phyloP scores from a whole-genome alignment of 306 rosid species.

The Lablab purpureus region DNA sequence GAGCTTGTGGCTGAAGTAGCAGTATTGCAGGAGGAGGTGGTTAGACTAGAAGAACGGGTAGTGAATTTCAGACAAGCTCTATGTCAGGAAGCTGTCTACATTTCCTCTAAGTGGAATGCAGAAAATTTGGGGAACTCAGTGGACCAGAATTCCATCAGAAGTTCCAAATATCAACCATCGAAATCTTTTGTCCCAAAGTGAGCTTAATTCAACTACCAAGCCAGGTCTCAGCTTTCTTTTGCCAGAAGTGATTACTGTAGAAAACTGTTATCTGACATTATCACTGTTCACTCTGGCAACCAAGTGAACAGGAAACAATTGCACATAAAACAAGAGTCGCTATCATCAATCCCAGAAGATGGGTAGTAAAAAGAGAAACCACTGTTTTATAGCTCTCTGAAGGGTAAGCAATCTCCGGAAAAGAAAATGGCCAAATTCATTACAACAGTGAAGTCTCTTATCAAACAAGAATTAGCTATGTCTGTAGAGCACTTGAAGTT shows the following conservation, averaged over 20 bases:
- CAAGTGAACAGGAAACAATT: slow-evolving; percentile 53
- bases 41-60: slow-evolving; percentile 79
- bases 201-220: slow-evolving; percentile 57
- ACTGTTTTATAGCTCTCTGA: slow-evolving; percentile 49
- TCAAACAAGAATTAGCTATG: slow-evolving; percentile 63
- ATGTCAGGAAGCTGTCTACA: slow-evolving; percentile 84
- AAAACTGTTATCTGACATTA: slow-evolving; percentile 54
- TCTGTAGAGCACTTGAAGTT: slow-evolving; percentile 55
- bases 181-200: slow-evolving; percentile 76
- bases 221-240: slow-evolving; percentile 68
- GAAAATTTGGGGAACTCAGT: slow-evolving; percentile 54
- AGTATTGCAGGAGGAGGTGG: slow-evolving; percentile 91
- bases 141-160: slow-evolving; percentile 58
- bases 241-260: slow-evolving; percentile 68
- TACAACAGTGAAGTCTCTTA: slow-evolving; percentile 58
- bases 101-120: slow-evolving; percentile 66
- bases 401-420: slow-evolving; percentile 65
- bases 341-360: slow-evolving; percentile 60
- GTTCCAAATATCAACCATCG: slow-evolving; percentile 75
- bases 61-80: slow-evolving; percentile 87
- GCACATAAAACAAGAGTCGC: slow-evolving; percentile 53
- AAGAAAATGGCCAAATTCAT: slow-evolving; percentile 60
- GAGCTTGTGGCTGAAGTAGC: slow-evolving; percentile 97
- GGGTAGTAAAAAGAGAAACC: slow-evolving; percentile 64
- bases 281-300: slow-evolving; percentile 51